Percentiles rank a stretch among this genome's conserved stretches.
These are phyloP conservation scores for Fusarium multiceps DNA, from an alignment of 2,329 filamentous ascomycete genomes.

Conservation along the genomic window DNA sequence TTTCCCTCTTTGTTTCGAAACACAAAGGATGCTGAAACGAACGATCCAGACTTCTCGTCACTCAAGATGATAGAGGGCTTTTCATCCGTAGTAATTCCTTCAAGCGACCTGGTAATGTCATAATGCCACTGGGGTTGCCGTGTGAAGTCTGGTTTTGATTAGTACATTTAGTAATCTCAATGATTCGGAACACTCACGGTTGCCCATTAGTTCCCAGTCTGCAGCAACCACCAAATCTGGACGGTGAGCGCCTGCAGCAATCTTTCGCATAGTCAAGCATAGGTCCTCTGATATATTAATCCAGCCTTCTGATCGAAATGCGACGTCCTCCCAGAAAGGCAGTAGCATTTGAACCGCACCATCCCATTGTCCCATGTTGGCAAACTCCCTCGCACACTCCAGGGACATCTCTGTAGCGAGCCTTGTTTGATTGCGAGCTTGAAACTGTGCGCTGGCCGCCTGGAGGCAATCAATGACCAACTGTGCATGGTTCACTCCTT, in stretches of 20 bases:
- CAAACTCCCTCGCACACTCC: slow-evolving; percentile 67
- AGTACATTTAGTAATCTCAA: neutral
- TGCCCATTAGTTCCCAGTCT: slow-evolving; percentile 73
- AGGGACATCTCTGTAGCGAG: slow-evolving; percentile 67
- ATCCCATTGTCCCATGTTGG: slow-evolving; percentile 62
- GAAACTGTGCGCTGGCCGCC: slow-evolving; percentile 65
- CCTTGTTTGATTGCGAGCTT: slow-evolving; percentile 64
- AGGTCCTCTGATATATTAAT: slow-evolving; percentile 68
- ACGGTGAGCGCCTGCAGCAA: slow-evolving; percentile 63
- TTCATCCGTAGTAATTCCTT: slow-evolving; percentile 57
- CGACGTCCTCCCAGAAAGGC: slow-evolving; percentile 67
- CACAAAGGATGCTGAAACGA: slow-evolving; percentile 65
- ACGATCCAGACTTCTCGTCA: slow-evolving; percentile 64
- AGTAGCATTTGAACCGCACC: slow-evolving; percentile 65
- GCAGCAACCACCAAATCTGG: slow-evolving; percentile 68
- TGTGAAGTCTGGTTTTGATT: slow-evolving; percentile 59
- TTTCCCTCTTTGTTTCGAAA: slow-evolving; percentile 70
- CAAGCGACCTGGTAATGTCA: slow-evolving; percentile 67
- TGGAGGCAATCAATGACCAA: slow-evolving; percentile 65
- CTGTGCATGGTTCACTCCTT: slow-evolving; percentile 65
- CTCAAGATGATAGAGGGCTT: slow-evolving; percentile 64
- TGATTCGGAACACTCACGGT: slow-evolving; percentile 56
- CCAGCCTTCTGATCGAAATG: slow-evolving; percentile 70
- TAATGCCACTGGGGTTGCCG: slow-evolving; percentile 69
- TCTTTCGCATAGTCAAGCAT: slow-evolving; percentile 69